Conservation (phyloP, 768 basidiomycete genomes). For the Rhodotorula kratochvilovae region DNA sequence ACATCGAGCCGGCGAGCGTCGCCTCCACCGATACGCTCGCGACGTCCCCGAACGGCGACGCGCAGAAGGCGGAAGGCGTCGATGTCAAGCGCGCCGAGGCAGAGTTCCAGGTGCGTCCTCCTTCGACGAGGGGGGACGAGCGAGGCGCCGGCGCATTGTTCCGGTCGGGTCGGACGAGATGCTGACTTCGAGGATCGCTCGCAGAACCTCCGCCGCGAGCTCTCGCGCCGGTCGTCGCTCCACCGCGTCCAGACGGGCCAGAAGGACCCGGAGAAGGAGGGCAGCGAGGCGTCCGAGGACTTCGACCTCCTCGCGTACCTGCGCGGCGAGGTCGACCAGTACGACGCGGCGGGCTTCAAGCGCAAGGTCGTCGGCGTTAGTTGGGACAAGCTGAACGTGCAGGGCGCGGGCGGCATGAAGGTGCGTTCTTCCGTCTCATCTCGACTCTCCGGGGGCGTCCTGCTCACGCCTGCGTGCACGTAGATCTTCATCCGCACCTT, state of each 20-base stretch:
- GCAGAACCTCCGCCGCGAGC: conserved; percentile 1
- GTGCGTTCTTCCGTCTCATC: conserved; percentile 24
- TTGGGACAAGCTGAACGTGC: conserved; percentile 46
- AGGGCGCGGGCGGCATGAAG: conserved; percentile 50
- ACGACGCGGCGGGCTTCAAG: conserved; percentile 49
- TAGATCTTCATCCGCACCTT: conserved; percentile 47
- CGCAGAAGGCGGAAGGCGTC: conserved; percentile 5
- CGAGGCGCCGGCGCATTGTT: background rate
- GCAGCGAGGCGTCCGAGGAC: conserved; percentile 45
- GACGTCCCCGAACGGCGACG: background rate
- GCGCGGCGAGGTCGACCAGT: conserved; percentile 16
- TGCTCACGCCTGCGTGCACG: no score
- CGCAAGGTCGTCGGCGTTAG: conserved; percentile 48
- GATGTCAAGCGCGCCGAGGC: conserved; percentile 36
- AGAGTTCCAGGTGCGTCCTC: conserved; percentile 36
- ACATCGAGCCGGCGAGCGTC: background rate
- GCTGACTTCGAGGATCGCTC: no score
- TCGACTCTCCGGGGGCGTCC: background rate
- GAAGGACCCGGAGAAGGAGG: conserved; percentile 44
- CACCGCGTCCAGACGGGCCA: conserved; percentile 3
- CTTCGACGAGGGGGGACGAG: background rate
- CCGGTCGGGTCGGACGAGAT: no score
- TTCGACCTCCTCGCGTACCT: conserved; percentile 48
- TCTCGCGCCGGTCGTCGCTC: conserved; percentile 8
- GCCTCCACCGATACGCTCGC: conserved; percentile 3